These are phyloP conservation scores for Pythium chondricola DNA, from an alignment of 352 stramenopile genomes.

Conservation along the genomic window DNA sequence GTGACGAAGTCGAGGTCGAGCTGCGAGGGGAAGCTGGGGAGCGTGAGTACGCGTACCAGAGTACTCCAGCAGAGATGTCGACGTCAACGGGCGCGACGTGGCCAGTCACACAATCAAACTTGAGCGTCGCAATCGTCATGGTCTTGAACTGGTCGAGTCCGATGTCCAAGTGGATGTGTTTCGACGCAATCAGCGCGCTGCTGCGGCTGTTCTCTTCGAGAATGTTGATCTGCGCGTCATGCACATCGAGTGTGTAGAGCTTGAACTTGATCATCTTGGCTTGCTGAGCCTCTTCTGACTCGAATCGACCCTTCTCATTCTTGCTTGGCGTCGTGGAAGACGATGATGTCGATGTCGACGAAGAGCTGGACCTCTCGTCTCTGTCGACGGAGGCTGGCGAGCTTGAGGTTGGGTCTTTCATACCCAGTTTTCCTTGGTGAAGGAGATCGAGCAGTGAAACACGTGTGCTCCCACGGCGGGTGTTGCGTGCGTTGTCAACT, in stretches of 20 bases:
- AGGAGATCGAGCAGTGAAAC: slow-evolving; percentile 66
- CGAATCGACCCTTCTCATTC: not conserved
- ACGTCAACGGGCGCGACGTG: slow-evolving; percentile 73
- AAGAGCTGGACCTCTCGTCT: not conserved
- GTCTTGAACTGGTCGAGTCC: slow-evolving; percentile 36
- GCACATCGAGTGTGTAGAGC: slow-evolving; percentile 67
- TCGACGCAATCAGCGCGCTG: slow-evolving; percentile 61
- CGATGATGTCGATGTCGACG: slow-evolving; percentile 10
- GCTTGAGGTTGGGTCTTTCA: slow-evolving; percentile 16
- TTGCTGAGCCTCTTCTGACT: slow-evolving; percentile 13
- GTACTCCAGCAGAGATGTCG: slow-evolving; percentile 56
- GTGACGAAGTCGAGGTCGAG: slow-evolving; percentile 13
- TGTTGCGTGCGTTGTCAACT: not conserved
- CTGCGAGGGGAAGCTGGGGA: not conserved
- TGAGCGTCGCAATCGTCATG: slow-evolving; percentile 51
- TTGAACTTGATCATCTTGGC: slow-evolving; percentile 46
- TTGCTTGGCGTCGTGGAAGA: slow-evolving; percentile 7
- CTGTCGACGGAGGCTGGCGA: no score
- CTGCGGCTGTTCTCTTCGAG: slow-evolving; percentile 58
- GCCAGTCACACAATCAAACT: slow-evolving; percentile 60
- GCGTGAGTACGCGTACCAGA: slow-evolving; percentile 57
- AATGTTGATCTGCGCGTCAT: slow-evolving; percentile 77
- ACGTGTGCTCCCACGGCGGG: slow-evolving; percentile 36
- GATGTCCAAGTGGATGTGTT: slow-evolving; percentile 73
- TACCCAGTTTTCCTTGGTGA: slow-evolving; percentile 68